Evolutionary conservation across 2,329 filamentous ascomycete species (phyloP).

Genomic region (Colletotrichum sp.): DNA sequence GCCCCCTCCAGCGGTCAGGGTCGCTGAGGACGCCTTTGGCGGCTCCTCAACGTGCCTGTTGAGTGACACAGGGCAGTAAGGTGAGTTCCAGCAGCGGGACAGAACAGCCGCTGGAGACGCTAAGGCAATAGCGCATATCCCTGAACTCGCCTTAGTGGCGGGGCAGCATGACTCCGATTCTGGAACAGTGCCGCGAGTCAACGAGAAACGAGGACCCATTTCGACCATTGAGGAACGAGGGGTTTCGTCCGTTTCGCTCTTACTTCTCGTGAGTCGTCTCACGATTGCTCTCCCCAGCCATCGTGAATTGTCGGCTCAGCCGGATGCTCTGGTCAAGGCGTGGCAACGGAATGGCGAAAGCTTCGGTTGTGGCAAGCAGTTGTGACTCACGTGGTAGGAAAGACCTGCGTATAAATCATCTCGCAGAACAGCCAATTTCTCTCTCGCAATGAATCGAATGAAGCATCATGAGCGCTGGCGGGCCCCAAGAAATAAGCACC

Average conservation of each 20-base stretch:
- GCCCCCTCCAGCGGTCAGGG: neutral
- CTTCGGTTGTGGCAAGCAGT: neutral
- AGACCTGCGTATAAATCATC: neutral
- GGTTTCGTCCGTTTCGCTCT: neutral
- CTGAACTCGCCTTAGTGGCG: neutral
- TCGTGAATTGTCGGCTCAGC: neutral
- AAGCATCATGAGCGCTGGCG: neutral
- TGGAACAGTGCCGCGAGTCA: conserved; percentile 19
- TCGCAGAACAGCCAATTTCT: neutral
- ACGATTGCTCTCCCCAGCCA: neutral
- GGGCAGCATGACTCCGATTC: conserved; percentile 10
- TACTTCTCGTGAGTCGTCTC: neutral
- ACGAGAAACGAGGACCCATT: neutral
- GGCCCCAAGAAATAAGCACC: neutral
- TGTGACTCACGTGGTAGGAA: neutral
- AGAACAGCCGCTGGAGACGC: neutral
- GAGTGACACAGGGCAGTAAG: neutral
- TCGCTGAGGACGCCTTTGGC: neutral
- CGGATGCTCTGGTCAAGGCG: neutral
- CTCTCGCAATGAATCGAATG: neutral
- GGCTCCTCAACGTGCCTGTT: neutral
- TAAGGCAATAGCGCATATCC: neutral
- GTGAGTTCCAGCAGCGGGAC: neutral
- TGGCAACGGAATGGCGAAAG: neutral
- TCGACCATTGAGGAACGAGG: neutral